Percentiles rank a stretch among this genome's conserved stretches.
Conservation (phyloP, 441 rosid species). For the Hura crepitans region DNA sequence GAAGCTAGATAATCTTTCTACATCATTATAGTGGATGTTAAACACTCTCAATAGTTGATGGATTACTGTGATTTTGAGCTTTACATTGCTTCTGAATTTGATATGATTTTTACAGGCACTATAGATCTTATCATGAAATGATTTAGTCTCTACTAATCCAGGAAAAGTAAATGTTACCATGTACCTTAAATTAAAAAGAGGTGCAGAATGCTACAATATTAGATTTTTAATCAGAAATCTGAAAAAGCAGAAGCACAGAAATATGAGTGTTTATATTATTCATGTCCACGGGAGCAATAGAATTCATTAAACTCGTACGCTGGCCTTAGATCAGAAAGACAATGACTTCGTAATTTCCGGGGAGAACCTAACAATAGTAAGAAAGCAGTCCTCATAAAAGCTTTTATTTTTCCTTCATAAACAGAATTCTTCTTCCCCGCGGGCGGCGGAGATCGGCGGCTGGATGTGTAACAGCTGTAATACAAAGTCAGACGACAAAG, state of each 20-base stretch:
- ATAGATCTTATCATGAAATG: background rate
- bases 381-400: no score
- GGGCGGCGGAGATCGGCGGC: background rate
- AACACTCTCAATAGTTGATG: background rate
- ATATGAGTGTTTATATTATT: background rate
- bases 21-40: background rate
- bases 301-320: background rate
- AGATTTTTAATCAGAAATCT: background rate
- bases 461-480: background rate
- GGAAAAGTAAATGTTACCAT: background rate
- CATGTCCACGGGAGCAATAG: background rate
- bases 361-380: no score
- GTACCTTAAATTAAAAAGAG: no score
- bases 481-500: no score
- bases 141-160: background rate
- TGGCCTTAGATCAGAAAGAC: background rate
- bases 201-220: background rate
- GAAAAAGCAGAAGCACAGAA: background rate
- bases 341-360: background rate
- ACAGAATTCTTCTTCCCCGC: background rate
- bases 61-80: background rate
- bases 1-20: slow-evolving; percentile 16
- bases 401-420: background rate
- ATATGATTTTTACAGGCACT: background rate
- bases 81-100: background rate